Conservation (phyloP, 352 stramenopile species). For the Globisporangium perplexum region DNA sequence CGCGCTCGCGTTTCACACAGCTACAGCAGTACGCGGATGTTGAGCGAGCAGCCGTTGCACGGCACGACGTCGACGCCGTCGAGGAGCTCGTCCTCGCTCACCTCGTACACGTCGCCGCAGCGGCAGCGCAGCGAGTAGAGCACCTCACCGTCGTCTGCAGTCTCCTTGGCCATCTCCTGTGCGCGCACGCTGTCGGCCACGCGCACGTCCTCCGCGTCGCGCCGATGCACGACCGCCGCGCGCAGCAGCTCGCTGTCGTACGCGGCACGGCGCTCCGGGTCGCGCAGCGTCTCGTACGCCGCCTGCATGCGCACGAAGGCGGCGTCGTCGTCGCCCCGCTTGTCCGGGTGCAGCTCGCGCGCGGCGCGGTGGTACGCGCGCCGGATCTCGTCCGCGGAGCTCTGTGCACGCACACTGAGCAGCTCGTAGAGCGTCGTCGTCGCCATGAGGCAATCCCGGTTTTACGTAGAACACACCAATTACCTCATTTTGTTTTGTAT, state of each 20-base stretch:
- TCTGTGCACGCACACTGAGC: constrained; percentile 35
- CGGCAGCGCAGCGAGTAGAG: constrained; percentile 58
- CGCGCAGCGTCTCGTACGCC: constrained; percentile 64
- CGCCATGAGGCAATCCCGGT: neutral
- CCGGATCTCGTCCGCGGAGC: constrained; percentile 54
- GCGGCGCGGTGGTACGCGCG: constrained; percentile 66
- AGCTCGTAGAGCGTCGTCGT: constrained; percentile 43
- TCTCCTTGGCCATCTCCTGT: constrained; percentile 31
- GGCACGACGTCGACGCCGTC: constrained; percentile 66
- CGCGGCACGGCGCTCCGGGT: constrained; percentile 24
- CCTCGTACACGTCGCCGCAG: constrained; percentile 72
- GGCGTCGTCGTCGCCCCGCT: constrained; percentile 23
- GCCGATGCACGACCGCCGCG: constrained; percentile 24
- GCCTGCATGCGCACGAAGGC: constrained; percentile 55
- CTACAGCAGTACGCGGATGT: constrained; percentile 56
- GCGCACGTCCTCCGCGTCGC: constrained; percentile 40
- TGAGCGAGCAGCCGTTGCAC: constrained; percentile 75
- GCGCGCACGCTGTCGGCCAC: constrained; percentile 62
- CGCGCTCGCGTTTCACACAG: too few relatives aligned
- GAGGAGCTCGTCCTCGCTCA: constrained; percentile 50
- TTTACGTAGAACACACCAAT: neutral
- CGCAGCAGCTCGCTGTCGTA: constrained; percentile 55
- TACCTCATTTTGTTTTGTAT: too few relatives aligned
- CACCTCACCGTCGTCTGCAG: constrained; percentile 35
- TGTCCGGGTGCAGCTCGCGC: constrained; percentile 60